Conservation (phyloP, 148 eudicot species). For the Pouteria glomerata region DNA sequence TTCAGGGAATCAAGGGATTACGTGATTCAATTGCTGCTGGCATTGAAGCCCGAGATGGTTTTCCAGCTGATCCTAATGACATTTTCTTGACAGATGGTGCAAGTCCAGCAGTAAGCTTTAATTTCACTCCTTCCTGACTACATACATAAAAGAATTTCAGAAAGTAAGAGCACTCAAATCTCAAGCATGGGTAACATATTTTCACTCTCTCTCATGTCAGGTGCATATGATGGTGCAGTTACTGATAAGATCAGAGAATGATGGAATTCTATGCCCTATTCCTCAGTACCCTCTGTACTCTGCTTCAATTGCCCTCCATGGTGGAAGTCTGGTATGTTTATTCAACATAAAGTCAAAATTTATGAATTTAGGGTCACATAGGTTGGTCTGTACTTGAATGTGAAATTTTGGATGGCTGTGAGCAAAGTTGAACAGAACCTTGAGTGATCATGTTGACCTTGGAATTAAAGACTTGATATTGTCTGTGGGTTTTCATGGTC, state of each 20-base stretch:
- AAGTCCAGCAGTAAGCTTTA: conserved; percentile 48
- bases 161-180: not conserved
- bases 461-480: not conserved
- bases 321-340: conserved; percentile 82
- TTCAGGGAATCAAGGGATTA: conserved; percentile 82
- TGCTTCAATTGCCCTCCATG: conserved; percentile 95
- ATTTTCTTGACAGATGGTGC: conserved; percentile 99
- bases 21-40: conserved; percentile 93
- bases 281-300: conserved; percentile 97
- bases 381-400: conserved; percentile 2
- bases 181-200: not conserved
- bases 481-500: not conserved
- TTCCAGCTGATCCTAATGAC: conserved; percentile 81
- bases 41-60: conserved; percentile 92
- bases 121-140: not conserved
- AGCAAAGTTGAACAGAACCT: not conserved
- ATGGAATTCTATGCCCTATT: conserved; percentile 92
- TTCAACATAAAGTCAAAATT: not conserved
- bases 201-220: conserved; percentile 22
- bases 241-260: conserved; percentile 73
- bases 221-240: conserved; percentile 99
- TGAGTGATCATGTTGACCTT: not conserved
- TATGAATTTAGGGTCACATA: not conserved
- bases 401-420: not conserved
- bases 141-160: not conserved